A percentile compares a stretch with the other conserved stretches of the same genome.
These are phyloP conservation scores for Astrephomene gubernaculifera DNA, from an alignment of 139 green algal genomes.

Conservation along the genomic window DNA sequence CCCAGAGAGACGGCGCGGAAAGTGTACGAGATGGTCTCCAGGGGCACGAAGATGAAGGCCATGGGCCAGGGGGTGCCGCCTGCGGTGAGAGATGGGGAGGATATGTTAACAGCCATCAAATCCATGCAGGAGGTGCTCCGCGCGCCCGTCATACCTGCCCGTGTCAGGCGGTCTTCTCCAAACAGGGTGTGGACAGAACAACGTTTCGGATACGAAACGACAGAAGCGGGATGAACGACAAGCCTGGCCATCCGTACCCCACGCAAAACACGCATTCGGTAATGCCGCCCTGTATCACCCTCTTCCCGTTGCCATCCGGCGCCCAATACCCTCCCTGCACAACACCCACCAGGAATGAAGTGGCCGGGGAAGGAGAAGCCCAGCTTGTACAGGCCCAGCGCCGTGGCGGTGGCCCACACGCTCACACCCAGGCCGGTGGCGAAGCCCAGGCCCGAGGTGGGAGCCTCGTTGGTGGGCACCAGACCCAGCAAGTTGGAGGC, in stretches of 20 bases:
- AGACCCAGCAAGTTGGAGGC: conserved; percentile 64
- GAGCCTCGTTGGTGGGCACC: conserved; percentile 63
- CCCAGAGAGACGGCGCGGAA: conserved; percentile 64
- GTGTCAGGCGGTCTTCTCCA: too few species aligned
- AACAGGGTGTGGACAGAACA: too few species aligned
- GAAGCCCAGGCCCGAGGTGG: conserved; percentile 64
- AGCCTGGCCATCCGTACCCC: too few species aligned
- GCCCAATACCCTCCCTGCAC: too few species aligned
- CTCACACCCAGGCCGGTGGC: conserved; percentile 62
- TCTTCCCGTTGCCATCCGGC: too few species aligned
- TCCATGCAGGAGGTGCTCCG: too few species aligned
- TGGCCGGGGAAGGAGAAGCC: conserved; percentile 63
- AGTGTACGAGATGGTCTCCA: conserved; percentile 67
- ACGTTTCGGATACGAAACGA: too few species aligned
- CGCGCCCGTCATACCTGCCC: too few species aligned
- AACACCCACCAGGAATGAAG: conserved; percentile 59
- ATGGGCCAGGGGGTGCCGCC: conserved; percentile 66
- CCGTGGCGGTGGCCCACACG: conserved; percentile 63
- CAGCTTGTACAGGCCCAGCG: conserved; percentile 62
- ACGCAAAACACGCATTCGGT: too few species aligned
- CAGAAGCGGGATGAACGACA: too few species aligned
- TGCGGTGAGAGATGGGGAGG: neutral
- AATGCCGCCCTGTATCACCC: too few species aligned
- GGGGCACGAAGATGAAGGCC: conserved; percentile 67
- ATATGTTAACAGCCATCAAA: too few species aligned